Evolutionary conservation across 2,329 filamentous ascomycete species (phyloP), one percentile per base, ranked within the genome.

Genomic region (Aspergillus sp.): DNA sequence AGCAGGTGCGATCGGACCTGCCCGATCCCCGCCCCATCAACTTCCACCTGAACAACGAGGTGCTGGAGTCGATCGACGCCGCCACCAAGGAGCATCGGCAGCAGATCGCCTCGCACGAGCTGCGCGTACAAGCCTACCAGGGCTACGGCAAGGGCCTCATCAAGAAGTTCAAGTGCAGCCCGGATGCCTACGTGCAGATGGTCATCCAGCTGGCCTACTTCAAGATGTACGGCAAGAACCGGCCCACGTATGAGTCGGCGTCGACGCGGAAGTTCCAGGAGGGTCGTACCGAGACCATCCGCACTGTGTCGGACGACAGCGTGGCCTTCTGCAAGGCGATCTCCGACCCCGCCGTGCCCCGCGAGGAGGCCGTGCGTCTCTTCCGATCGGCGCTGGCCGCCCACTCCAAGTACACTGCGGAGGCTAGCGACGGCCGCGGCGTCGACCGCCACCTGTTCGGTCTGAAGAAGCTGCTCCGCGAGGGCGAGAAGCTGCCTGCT

Each of bases 161-260:
- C 84, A 99, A 99, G 87, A 96, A 96, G 79, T 98, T 99, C 87
- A 96, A 92, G 81, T 96, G 91, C 86, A 96, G 91, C 26, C 95
- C 95, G 31, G 96, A 99, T 71, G 95, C 94, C 32, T 99, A 96
- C 77, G 92, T 98, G 47, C 95, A 99, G 80, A 95, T 99, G 92
- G 82, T 97, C 76, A 99, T 99, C 76, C 95, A 99, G 78, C 87
- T 98, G 55, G 95, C 95, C 45, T 99, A 99, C 84, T 89, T 89
- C 85, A 98, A 98, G 81, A 97, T 99, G 91, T 96, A 96, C 79
- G 95, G 95, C 83, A 92, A 93, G 84, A 97, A 93, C 84, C 86
- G 95, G 4, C 95, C 95, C 1, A 99, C 96, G 0, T 99, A 99
- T 81, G 95, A 99, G 80, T 97, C 93, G 5, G 95, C 95, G 24